Base-by-base conservation (phyloP, 148 eudicot species). In the Simmondsia chinensis region DNA sequence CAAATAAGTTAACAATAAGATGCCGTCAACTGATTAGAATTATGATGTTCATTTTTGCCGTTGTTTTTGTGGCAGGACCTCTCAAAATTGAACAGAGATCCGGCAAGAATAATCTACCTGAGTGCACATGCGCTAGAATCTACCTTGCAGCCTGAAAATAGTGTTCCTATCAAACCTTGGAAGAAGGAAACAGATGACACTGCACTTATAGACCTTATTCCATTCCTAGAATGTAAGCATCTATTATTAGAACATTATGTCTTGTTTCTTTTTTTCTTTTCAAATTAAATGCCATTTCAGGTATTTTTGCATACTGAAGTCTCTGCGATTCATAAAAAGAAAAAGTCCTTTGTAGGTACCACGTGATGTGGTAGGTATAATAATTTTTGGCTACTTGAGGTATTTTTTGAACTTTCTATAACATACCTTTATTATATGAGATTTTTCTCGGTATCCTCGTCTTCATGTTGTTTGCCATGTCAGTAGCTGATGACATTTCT, bases 81-180 rank as follows among this genome's bases (percentile, higher is more conserved):
- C 34, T 66, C 85, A 23, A 84, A 54, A 65, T 66, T 80, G 53
- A 84, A 84, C 27, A 73, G 94, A 50, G 84, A 84, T 47, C 94
- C 88, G 12, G 59, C 76, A 15, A 71, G 54, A 60, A 54, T 84
- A 52, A 18, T 84, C 12, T 84, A 80, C 56, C 58, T 84, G 56
- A 74, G 94, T 57, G 88, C 61, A 38, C 73, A 84, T 58, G 94
- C 84, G 20, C 54, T 68, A 11, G 94, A 79, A 28, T 63, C 65
- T 50, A 67, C 65, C 50, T 87, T 83, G 49, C 94, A 83, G 66
- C 70, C 68, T 32, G 94, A 84, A 39, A 84, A 80, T 42, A 39
- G 70, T 44, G 60, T 84, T 43, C 66, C 73, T 11, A 63, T 84
- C 48, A 80, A 76, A 53, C 73, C 84, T 39, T 84, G 84, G 82